phyloP scores from a whole-genome alignment of 257 asterid species.

The Plantago elongata region DNA sequence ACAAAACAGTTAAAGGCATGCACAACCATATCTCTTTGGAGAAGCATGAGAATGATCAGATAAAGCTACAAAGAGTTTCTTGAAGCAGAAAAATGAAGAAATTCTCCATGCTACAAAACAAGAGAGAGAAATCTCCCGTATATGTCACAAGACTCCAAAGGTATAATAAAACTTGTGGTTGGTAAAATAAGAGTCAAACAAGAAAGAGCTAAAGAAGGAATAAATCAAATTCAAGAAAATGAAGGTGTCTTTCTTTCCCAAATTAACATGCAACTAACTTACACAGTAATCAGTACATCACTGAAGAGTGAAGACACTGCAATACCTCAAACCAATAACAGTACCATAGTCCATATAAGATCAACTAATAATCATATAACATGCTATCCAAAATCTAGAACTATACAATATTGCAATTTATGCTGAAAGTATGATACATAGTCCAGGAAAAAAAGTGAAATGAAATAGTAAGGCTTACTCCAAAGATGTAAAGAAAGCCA shows the following conservation, averaged over 20 bases:
- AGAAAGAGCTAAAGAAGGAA: slow-evolving; percentile 16
- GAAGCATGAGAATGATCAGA: too few relatives aligned
- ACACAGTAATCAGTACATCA: neutral
- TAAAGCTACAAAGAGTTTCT: neutral
- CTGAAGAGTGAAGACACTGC: neutral
- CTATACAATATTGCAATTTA: neutral
- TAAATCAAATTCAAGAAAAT: slow-evolving; percentile 34
- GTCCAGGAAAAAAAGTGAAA: neutral
- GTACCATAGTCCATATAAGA: neutral
- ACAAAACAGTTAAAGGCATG: too few relatives aligned
- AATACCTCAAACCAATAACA: neutral
- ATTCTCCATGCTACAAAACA: too few relatives aligned
- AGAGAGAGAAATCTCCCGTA: too few relatives aligned
- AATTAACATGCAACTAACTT: slow-evolving; percentile 15
- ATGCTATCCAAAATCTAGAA: neutral
- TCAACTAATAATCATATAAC: neutral
- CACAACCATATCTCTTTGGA: too few relatives aligned
- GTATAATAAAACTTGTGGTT: neutral
- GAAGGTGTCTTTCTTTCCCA: slow-evolving; percentile 29
- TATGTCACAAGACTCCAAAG: neutral
- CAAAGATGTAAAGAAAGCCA: slow-evolving; percentile 72
- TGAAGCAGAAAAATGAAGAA: neutral
- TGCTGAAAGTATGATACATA: too few relatives aligned
- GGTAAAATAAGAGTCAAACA: neutral
- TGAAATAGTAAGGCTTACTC: slow-evolving; percentile 36